A percentile compares a stretch with the other conserved stretches of the same genome.
Conservation (phyloP, 2,329 filamentous ascomycete genomes). For the Fusarium humuli region DNA sequence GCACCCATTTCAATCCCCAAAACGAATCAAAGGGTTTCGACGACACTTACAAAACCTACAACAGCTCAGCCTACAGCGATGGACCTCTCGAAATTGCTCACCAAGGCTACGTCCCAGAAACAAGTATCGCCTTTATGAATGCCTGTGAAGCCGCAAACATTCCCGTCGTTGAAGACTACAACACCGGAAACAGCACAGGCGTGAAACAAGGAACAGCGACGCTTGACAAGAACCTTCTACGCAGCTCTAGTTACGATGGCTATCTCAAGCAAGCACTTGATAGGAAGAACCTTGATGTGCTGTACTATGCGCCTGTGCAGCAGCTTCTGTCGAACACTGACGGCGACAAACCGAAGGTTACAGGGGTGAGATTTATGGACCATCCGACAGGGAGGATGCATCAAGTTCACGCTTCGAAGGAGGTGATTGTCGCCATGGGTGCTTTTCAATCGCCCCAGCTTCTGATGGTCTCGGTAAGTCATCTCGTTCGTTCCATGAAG, state of each 20-base stretch:
- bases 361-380: slow-evolving; percentile 7
- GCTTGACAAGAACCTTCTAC: not conserved
- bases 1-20: slow-evolving; percentile 16
- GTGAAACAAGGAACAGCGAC: slow-evolving; percentile 16
- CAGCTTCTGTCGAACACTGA: not conserved
- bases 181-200: slow-evolving; percentile 5
- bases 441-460: slow-evolving; percentile 19
- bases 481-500: fast-evolving
- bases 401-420: slow-evolving; percentile 1
- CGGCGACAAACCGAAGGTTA: not conserved
- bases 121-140: slow-evolving; percentile 9
- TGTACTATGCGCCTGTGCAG: slow-evolving; percentile 11
- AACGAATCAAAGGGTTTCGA: slow-evolving; percentile 8
- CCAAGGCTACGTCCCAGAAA: slow-evolving; percentile 19
- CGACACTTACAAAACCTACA: slow-evolving; percentile 9
- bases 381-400: not conserved
- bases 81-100: slow-evolving; percentile 7
- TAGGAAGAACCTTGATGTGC: not conserved
- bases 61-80: not conserved
- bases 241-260: slow-evolving; percentile 9
- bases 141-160: slow-evolving; percentile 7
- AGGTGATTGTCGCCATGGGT: slow-evolving; percentile 4
- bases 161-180: slow-evolving; percentile 6
- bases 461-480: slow-evolving; percentile 10
- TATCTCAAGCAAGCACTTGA: slow-evolving; percentile 5